A percentile compares a stretch with the other conserved stretches of the same genome.
Conservation (phyloP, 371 early-diverging fungal genomes). For the Mucor velutinosus region DNA sequence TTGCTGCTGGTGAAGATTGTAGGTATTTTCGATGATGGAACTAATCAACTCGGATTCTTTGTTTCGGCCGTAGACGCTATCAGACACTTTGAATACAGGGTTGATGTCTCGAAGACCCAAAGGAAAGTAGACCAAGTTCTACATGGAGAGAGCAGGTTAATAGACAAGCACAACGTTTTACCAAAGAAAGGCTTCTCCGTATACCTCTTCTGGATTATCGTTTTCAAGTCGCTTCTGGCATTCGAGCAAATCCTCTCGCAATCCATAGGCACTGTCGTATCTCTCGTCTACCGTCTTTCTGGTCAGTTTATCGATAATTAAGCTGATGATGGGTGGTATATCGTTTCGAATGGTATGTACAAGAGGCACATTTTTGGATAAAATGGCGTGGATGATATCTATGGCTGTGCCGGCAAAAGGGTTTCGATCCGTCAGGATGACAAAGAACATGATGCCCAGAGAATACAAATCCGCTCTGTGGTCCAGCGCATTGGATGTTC, state of each 20-base stretch:
- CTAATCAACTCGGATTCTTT: conserved; percentile 39
- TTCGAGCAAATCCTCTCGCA: conserved; percentile 54
- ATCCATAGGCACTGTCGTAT: conserved; percentile 58
- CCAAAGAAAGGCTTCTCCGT: neutral
- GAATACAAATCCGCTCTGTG: conserved; percentile 62
- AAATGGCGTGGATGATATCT: conserved; percentile 53
- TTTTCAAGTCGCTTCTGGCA: conserved; percentile 41
- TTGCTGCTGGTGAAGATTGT: conserved; percentile 19
- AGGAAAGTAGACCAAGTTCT: conserved; percentile 42
- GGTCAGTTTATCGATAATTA: conserved; percentile 60
- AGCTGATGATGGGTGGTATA: conserved; percentile 53
- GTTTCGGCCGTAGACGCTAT: conserved; percentile 37
- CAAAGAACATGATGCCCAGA: conserved; percentile 56
- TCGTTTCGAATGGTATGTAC: conserved; percentile 50
- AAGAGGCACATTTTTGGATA: conserved; percentile 52
- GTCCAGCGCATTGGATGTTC: conserved; percentile 58
- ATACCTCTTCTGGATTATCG: conserved; percentile 19
- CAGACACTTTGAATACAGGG: conserved; percentile 47
- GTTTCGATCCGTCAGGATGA: conserved; percentile 46
- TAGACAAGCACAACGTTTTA: neutral
- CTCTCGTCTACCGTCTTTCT: conserved; percentile 61
- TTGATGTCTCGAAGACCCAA: conserved; percentile 42
- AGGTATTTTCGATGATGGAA: conserved; percentile 26
- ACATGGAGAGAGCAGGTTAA: neutral
- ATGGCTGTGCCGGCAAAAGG: conserved; percentile 56